These are phyloP conservation scores for Xerophyta viscosa DNA, from an alignment of 106 monocot species.

Conservation along the genomic window DNA sequence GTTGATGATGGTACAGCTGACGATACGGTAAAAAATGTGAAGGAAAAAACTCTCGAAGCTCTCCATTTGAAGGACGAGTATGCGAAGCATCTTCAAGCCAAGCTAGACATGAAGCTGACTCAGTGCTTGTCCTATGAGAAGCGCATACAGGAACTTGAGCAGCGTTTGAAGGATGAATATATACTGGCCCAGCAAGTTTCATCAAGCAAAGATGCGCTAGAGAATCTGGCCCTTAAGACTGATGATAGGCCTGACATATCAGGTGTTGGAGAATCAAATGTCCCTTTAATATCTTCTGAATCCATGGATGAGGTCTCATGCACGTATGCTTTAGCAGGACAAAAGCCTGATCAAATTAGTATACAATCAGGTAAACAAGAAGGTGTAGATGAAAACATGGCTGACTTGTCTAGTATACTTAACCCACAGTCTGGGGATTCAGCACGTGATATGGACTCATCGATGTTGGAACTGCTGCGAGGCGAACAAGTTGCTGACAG, in stretches of 20 bases:
- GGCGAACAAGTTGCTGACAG: constrained; percentile 28
- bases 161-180: constrained; percentile 62
- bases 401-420: constrained; percentile 50
- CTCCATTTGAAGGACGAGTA: constrained; percentile 78
- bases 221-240: constrained; percentile 25
- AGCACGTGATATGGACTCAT: constrained; percentile 68
- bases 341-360: constrained; percentile 23
- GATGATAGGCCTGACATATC: constrained; percentile 33
- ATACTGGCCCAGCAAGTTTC: constrained; percentile 36
- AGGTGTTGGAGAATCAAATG: constrained; percentile 40
- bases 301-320: constrained; percentile 83
- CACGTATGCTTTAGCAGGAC: constrained; percentile 36
- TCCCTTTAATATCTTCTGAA: constrained; percentile 37
- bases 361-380: constrained; percentile 43
- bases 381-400: constrained; percentile 91
- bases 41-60: constrained; percentile 79
- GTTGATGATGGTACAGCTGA: constrained; percentile 39
- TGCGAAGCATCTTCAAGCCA: constrained; percentile 61
- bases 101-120: constrained; percentile 51
- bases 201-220: constrained; percentile 22
- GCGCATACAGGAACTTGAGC: constrained; percentile 88
- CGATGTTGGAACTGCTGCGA: constrained; percentile 55
- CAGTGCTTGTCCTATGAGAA: constrained; percentile 73
- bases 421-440: too few relatives aligned
- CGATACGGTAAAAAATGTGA: constrained; percentile 35